Evolutionary conservation across 352 stramenopile genomes (phyloP), one percentile per base, ranked within the genome.

Genomic region (Globisporangium yorkense): DNA sequence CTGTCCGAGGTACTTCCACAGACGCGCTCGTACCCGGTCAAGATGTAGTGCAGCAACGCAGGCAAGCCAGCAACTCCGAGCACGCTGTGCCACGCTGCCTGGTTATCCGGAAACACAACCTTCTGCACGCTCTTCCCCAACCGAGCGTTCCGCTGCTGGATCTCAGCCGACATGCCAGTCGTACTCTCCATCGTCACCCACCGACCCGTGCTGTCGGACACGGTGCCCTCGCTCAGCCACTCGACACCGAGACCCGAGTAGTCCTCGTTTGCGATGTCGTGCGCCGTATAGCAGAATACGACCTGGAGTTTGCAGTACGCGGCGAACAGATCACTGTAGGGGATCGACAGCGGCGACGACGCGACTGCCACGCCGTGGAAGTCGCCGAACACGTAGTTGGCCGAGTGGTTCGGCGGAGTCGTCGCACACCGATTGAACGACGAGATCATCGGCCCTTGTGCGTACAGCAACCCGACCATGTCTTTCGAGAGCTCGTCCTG

Each of bases 221-320:
- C 37, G 2, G 64, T 68, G 2, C 84, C 84, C 65, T 93, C 84
- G 37, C 72, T 67, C 4, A 90, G 51, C 81, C 80, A 93, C 63
- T 91, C 84, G 5, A 89, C 74, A 2, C 78, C 77, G 0, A 87
- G 67, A 47, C 86, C 77, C 1, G 70, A 65, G 35, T 82, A 90
- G 13, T 80, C 67, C 62, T 77, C 72, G 47, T 89, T 75, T 2
- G 74, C 68, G 43, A 77, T 68, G 48, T 88, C 77, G 35, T 77
- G 61, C 2, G 82, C 82, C 10, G 67, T 85, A 51, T 92, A 92
- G 29, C 74, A 81, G 49, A 94, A 92, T n/a, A 91, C 74, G 1
- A 80, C 67, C 20, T 92, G 76, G 3, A 87, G 51, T 52, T 87
- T 88, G 50, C 65, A 79, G n/a, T 80, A 71, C 9, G 67, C 60